A percentile compares a stretch with the other conserved stretches of the same genome.
These are phyloP conservation scores for Immersiporthe knoxdaviesiana DNA, from an alignment of 2,329 filamentous ascomycete genomes.

Conservation along the genomic window DNA sequence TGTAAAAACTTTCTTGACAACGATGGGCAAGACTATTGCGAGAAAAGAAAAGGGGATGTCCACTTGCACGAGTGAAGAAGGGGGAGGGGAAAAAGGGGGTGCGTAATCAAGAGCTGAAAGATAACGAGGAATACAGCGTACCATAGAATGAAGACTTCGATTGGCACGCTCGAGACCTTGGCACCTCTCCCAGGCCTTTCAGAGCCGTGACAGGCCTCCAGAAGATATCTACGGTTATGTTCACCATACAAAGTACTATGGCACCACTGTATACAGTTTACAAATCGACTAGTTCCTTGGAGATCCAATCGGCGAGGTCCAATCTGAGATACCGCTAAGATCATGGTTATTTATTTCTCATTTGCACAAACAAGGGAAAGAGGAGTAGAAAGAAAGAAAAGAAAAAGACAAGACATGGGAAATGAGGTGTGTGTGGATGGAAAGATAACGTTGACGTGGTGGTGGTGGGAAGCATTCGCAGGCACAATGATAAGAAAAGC, in stretches of 20 bases:
- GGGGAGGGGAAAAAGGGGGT: no score
- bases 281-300: background rate
- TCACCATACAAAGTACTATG: background rate
- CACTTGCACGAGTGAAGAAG: no score
- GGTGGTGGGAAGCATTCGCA: background rate
- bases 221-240: background rate
- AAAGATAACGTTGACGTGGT: background rate
- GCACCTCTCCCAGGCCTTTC: background rate
- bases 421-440: background rate
- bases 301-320: background rate
- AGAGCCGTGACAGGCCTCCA: background rate
- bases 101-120: background rate
- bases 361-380: background rate
- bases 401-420: background rate
- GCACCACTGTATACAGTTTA: background rate
- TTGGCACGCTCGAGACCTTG: background rate
- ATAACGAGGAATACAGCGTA: background rate
- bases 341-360: background rate
- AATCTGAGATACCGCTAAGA: conserved; percentile 3
- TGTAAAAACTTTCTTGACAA: background rate
- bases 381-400: background rate
- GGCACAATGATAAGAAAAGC: background rate
- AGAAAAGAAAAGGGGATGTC: no score
- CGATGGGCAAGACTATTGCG: background rate
- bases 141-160: background rate